Percentiles rank a stretch among this genome's conserved stretches.
phyloP scores from a whole-genome alignment of 192 early-diverging fungal species.

The Chytriomyces sp. region DNA sequence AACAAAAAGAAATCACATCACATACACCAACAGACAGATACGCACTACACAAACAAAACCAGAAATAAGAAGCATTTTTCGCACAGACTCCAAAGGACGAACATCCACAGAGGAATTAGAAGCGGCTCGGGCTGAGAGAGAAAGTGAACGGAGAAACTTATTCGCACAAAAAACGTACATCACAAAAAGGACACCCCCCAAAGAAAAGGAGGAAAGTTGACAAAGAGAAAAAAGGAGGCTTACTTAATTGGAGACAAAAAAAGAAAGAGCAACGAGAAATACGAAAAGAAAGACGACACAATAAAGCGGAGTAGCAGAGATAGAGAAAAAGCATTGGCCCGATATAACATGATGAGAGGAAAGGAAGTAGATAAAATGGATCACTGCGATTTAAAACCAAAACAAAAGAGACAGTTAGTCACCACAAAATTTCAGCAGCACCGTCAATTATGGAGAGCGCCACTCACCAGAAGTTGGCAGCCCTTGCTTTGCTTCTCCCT shows the following conservation, averaged over 20 bases:
- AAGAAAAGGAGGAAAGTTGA: slow-evolving; percentile 43
- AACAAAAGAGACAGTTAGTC: too few relatives aligned
- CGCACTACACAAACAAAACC: background rate
- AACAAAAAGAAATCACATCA: background rate
- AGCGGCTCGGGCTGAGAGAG: background rate
- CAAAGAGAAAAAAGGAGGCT: background rate
- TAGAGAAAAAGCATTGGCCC: too few relatives aligned
- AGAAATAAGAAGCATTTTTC: background rate
- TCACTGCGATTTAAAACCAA: too few relatives aligned
- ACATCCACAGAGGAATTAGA: background rate
- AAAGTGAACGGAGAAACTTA: background rate
- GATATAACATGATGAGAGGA: too few relatives aligned
- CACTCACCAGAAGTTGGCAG: slow-evolving; percentile 72
- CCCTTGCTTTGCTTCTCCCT: slow-evolving; percentile 65
- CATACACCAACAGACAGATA: background rate
- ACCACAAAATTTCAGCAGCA: too few relatives aligned
- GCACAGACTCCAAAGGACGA: background rate
- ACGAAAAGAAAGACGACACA: background rate
- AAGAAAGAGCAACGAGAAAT: slow-evolving; percentile 8
- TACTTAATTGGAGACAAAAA: slow-evolving; percentile 9
- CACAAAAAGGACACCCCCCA: slow-evolving; percentile 58
- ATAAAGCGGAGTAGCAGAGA: background rate
- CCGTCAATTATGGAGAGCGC: background rate
- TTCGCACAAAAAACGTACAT: background rate
- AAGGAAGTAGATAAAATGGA: too few relatives aligned